phyloP scores from a whole-genome alignment of 305 asterid species.

The Fraxinus albicans region DNA sequence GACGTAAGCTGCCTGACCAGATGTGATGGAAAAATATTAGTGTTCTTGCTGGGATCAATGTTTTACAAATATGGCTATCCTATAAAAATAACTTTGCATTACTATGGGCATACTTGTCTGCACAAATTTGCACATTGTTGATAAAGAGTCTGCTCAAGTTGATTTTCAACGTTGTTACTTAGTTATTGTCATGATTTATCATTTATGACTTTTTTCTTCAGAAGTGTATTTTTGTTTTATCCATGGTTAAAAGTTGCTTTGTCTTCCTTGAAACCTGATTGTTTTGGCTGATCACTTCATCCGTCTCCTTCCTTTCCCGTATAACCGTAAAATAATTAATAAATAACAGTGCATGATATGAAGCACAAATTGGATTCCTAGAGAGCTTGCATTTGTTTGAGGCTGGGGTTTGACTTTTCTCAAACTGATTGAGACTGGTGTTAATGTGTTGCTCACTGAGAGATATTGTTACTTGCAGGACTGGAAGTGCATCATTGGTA shows the following conservation, averaged over 20 bases:
- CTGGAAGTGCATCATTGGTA: slow-evolving; percentile 82
- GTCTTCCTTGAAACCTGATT: slow-evolving; percentile 14
- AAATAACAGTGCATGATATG: slow-evolving; percentile 11
- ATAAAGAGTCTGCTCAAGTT: not conserved
- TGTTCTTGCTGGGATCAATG: not conserved
- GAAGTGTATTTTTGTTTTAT: not conserved
- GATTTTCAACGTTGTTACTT: not conserved
- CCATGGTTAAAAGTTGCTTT: not conserved
- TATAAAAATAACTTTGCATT: not conserved
- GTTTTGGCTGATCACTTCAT: not conserved
- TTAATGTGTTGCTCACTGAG: slow-evolving; percentile 18
- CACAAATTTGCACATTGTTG: not conserved
- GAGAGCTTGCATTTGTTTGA: slow-evolving; percentile 1
- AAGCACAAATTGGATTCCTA: slow-evolving; percentile 19
- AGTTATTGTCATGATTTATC: not conserved
- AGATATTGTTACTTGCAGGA: slow-evolving; percentile 52
- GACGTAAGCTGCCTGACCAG: not conserved
- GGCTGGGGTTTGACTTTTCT: slow-evolving; percentile 17
- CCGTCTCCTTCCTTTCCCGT: not conserved
- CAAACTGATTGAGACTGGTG: slow-evolving; percentile 21
- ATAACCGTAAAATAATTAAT: slow-evolving; percentile 6
- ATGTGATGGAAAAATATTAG: not conserved
- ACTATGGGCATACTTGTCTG: not conserved
- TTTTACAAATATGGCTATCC: not conserved
- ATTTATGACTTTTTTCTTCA: not conserved